Evolutionary conservation across 1,139 yeast species (phyloP).

Genomic region (Yamadazyma friedrichii): DNA sequence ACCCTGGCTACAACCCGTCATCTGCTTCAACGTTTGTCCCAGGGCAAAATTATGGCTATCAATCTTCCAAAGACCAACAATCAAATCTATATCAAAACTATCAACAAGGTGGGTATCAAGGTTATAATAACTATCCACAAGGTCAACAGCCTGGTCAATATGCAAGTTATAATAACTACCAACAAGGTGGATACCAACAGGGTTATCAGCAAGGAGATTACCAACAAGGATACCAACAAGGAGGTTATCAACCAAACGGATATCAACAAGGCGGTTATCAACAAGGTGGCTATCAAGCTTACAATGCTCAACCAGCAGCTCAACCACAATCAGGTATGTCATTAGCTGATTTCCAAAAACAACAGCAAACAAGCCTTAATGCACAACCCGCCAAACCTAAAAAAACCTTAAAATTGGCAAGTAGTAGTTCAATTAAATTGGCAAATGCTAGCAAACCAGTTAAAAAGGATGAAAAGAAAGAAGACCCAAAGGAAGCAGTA

Average conservation of each 20-base stretch:
- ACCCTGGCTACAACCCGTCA: conserved; percentile 13
- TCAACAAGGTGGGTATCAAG: conserved; percentile 18
- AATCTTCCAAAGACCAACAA: conserved; percentile 16
- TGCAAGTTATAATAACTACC: conserved; percentile 6
- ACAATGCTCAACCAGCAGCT: conserved; percentile 23
- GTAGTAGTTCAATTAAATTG: conserved; percentile 66
- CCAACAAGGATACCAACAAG: conserved; percentile 3
- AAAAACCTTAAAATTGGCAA: conserved; percentile 61
- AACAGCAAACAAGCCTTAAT: conserved; percentile 47
- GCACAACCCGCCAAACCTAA: conserved; percentile 46
- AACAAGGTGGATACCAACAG: conserved; percentile 10
- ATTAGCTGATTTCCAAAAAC: conserved; percentile 82
- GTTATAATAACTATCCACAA: conserved; percentile 13
- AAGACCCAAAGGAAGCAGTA: conserved; percentile 10
- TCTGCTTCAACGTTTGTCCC: conserved; percentile 17
- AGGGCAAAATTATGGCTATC: conserved; percentile 13
- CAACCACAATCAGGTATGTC: conserved; percentile 62
- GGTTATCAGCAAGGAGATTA: conserved; percentile 6
- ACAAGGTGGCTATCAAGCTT: conserved; percentile 28
- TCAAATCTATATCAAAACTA: conserved; percentile 12
- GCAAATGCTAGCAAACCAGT: conserved; percentile 50
- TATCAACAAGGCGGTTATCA: conserved; percentile 10
- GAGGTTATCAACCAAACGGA: conserved; percentile 8
- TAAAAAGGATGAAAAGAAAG: conserved; percentile 16
- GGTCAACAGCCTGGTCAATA: conserved; percentile 14